phyloP scores from a whole-genome alignment of 257 asterid genomes.

The Petunia secreta region DNA sequence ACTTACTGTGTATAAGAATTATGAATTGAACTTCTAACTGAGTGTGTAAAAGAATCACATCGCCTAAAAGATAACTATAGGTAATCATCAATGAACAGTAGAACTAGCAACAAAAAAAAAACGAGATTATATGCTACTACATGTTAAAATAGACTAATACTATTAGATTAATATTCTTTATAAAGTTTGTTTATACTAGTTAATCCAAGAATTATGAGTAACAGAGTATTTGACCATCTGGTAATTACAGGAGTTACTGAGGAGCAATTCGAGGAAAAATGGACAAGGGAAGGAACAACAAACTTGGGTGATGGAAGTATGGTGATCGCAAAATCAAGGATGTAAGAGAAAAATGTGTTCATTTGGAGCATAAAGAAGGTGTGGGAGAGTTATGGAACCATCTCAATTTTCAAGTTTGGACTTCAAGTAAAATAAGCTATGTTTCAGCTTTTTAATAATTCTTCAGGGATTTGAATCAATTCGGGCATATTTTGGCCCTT shows the following conservation, averaged over 20 bases:
- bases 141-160: too few relatives aligned
- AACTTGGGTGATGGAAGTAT: slow-evolving; percentile 56
- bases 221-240: background rate
- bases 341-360: slow-evolving; percentile 45
- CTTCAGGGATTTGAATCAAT: slow-evolving; percentile 32
- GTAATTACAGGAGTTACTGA: slow-evolving; percentile 80
- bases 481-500: slow-evolving; percentile 41
- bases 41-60: too few relatives aligned
- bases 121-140: too few relatives aligned
- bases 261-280: slow-evolving; percentile 83
- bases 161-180: too few relatives aligned
- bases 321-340: slow-evolving; percentile 80
- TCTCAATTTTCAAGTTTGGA: slow-evolving; percentile 26
- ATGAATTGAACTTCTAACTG: too few relatives aligned
- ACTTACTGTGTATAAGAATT: too few relatives aligned
- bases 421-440: slow-evolving; percentile 34
- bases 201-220: background rate
- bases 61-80: too few relatives aligned
- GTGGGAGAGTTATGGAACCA: slow-evolving; percentile 37
- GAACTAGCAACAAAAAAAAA: too few relatives aligned
- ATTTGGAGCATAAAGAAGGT: background rate
- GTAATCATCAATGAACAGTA: too few relatives aligned
- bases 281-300: slow-evolving; percentile 79
- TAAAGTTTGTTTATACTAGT: too few relatives aligned
- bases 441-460: slow-evolving; percentile 40